Evolutionary conservation across 108 stramenopile species (phyloP).

Genomic region (Fragilariopsis cylindrus): DNA sequence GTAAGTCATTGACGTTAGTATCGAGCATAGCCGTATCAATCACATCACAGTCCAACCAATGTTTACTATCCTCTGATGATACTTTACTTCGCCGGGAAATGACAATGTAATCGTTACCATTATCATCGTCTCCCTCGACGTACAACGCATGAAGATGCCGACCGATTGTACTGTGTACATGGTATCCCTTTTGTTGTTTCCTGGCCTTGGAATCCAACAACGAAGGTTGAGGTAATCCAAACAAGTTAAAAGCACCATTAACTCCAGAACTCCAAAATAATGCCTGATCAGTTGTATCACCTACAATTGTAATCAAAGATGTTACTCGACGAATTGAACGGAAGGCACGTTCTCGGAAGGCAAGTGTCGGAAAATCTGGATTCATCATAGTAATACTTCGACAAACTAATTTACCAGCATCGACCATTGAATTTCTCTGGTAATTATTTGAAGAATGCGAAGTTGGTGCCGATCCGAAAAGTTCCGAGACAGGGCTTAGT

Average conservation of each 20-base stretch:
- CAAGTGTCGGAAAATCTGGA: slow-evolving; percentile 43
- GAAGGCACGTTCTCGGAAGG: slow-evolving; percentile 40
- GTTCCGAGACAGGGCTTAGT: slow-evolving; percentile 27
- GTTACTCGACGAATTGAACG: slow-evolving; percentile 31
- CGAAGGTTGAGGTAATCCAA: background rate
- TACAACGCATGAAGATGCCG: too few relatives aligned
- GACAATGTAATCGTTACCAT: too few relatives aligned
- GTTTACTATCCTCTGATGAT: slow-evolving; percentile 5
- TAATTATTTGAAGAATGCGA: background rate
- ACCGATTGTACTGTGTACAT: too few relatives aligned
- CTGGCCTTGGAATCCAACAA: background rate
- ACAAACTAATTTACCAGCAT: slow-evolving; percentile 17
- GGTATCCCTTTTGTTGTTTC: too few relatives aligned
- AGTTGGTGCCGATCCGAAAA: slow-evolving; percentile 35
- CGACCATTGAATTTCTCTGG: background rate
- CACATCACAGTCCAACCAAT: slow-evolving; percentile 26
- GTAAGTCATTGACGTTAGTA: slow-evolving; percentile 38
- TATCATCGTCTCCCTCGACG: too few relatives aligned
- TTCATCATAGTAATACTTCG: slow-evolving; percentile 45
- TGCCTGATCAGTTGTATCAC: slow-evolving; percentile 39
- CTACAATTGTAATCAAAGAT: slow-evolving; percentile 39
- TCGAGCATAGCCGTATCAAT: slow-evolving; percentile 56
- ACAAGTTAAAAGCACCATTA: slow-evolving; percentile 22
- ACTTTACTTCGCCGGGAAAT: too few relatives aligned
- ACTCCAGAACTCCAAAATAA: slow-evolving; percentile 38